Percentiles rank a stretch among this genome's conserved stretches.
These are phyloP conservation scores for Saccharomyces kudriavzevii DNA, from an alignment of 805 yeast genomes.

Conservation along the genomic window DNA sequence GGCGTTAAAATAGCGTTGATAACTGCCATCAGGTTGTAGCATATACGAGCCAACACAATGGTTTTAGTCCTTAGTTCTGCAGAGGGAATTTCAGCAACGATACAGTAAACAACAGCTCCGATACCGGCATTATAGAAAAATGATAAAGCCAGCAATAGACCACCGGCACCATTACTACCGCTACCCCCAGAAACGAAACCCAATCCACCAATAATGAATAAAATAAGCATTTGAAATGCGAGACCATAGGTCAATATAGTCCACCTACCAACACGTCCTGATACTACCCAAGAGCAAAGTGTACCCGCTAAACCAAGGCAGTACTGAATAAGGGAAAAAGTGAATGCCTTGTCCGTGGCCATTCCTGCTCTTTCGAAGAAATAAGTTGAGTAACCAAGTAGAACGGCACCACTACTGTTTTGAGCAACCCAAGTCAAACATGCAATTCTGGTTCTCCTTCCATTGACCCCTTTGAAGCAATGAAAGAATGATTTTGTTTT, in stretches of 20 bases:
- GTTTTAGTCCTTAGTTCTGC: slow-evolving; percentile 37
- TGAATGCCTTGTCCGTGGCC: slow-evolving; percentile 36
- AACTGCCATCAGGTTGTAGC: slow-evolving; percentile 30
- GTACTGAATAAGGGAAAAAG: slow-evolving; percentile 40
- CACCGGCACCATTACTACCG: slow-evolving; percentile 40
- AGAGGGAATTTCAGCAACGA: slow-evolving; percentile 38
- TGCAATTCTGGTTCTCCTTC: slow-evolving; percentile 46
- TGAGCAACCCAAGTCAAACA: slow-evolving; percentile 40
- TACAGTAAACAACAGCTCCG: slow-evolving; percentile 38
- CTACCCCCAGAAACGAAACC: slow-evolving; percentile 21
- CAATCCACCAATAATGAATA: slow-evolving; percentile 40
- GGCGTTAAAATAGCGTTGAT: slow-evolving; percentile 37
- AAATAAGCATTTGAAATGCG: slow-evolving; percentile 25
- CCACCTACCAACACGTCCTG: slow-evolving; percentile 11
- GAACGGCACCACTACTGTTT: slow-evolving; percentile 38
- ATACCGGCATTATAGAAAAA: slow-evolving; percentile 38
- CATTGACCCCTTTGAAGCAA: slow-evolving; percentile 41
- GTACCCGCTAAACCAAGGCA: slow-evolving; percentile 40
- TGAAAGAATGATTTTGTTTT: slow-evolving; percentile 24
- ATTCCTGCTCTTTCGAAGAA: slow-evolving; percentile 45
- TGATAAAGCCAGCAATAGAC: slow-evolving; percentile 39
- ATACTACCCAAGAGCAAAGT: slow-evolving; percentile 10
- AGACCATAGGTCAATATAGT: slow-evolving; percentile 13
- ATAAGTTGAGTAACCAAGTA: slow-evolving; percentile 43
- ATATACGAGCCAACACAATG: slow-evolving; percentile 35